phyloP scores from a whole-genome alignment of 1,139 yeast genomes.

The Sugiyamaella japonica region DNA sequence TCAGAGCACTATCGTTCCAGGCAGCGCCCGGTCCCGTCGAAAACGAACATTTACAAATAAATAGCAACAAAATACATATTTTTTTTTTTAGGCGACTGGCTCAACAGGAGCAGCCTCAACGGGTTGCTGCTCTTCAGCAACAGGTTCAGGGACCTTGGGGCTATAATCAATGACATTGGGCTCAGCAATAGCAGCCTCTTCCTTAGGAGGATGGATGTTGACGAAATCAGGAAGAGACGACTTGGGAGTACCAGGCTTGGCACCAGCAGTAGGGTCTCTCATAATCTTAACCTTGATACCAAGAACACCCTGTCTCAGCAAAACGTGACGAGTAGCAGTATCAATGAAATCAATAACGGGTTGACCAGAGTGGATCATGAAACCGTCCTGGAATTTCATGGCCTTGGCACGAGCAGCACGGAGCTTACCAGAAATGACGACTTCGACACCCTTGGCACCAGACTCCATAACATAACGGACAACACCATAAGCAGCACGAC shows the following conservation, averaged over 20 bases:
- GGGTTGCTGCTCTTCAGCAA: constrained; percentile 25
- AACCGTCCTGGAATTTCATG: constrained; percentile 99
- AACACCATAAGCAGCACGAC: constrained; percentile 99
- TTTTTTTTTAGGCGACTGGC: constrained; percentile 23
- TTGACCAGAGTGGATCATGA: constrained; percentile 99
- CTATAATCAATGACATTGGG: constrained; percentile 62
- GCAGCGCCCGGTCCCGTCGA: background rate
- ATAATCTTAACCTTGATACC: constrained; percentile 99
- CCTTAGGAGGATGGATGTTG: constrained; percentile 95
- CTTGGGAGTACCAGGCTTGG: constrained; percentile 78
- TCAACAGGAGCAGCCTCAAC: constrained; percentile 30
- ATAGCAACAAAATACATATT: constrained; percentile 2
- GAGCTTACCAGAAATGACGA: constrained; percentile 98
- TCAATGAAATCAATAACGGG: constrained; percentile 99
- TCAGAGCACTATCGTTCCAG: background rate
- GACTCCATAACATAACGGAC: constrained; percentile 99
- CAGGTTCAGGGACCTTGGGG: constrained; percentile 29
- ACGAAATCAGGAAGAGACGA: constrained; percentile 93
- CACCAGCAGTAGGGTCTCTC: constrained; percentile 95
- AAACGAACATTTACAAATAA: background rate
- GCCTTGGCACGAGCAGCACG: constrained; percentile 99
- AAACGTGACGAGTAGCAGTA: constrained; percentile 98
- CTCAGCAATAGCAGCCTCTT: constrained; percentile 83
- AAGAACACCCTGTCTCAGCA: constrained; percentile 99
- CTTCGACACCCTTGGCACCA: constrained; percentile 99